Evolutionary conservation across 345 rosid species (phyloP).

Genomic region (Ceriops decandra): DNA sequence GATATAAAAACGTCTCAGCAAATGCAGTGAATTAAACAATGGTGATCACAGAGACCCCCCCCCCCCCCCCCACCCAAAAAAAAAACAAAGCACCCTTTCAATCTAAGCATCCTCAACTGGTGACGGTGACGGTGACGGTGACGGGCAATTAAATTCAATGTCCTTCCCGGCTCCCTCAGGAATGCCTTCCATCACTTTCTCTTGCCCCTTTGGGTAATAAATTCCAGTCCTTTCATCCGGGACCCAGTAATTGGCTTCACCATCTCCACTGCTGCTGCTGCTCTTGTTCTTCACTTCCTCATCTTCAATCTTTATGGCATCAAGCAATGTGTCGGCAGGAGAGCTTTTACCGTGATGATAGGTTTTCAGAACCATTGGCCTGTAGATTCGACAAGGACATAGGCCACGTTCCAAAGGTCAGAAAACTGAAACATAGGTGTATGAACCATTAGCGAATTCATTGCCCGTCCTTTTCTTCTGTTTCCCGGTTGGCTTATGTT

Average conservation of each 20-base stretch:
- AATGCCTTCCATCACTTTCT: slow-evolving; percentile 40
- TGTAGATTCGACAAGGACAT: neutral
- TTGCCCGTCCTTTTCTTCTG: no score
- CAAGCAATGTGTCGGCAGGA: neutral
- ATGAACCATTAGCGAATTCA: no score
- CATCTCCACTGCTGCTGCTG: neutral
- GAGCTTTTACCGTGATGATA: slow-evolving; percentile 30
- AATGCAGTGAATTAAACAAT: no score
- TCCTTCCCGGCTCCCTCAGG: slow-evolving; percentile 33
- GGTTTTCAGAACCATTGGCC: slow-evolving; percentile 32
- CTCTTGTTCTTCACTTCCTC: slow-evolving; percentile 27
- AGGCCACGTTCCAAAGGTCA: no score
- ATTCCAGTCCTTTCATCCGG: slow-evolving; percentile 40
- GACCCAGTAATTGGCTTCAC: slow-evolving; percentile 27
- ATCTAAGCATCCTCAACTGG: neutral
- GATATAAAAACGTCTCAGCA: no score
- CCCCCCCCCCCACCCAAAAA: no score
- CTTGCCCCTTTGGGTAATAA: slow-evolving; percentile 50
- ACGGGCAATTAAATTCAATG: slow-evolving; percentile 19
- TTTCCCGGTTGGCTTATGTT: no score
- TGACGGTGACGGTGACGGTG: slow-evolving; percentile 13
- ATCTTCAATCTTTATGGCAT: slow-evolving; percentile 18
- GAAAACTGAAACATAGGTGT: no score
- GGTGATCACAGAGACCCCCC: no score
- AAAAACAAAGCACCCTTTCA: no score